Percentiles rank a stretch among this genome's conserved stretches.
These are phyloP conservation scores for Emergomyces africanus DNA, from an alignment of 2,329 filamentous ascomycete genomes.

Conservation along the genomic window DNA sequence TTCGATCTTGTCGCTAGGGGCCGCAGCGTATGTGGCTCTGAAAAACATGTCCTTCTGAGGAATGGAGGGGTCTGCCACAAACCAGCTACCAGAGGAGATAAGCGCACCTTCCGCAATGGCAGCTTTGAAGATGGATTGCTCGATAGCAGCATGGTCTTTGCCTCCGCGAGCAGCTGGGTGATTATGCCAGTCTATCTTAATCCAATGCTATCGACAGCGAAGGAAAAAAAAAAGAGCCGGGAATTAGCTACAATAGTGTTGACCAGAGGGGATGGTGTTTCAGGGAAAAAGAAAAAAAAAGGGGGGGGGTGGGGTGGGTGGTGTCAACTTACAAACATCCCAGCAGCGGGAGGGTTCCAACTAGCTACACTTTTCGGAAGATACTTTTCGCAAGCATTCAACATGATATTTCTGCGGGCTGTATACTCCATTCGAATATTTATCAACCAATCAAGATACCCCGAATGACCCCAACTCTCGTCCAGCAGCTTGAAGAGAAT, in stretches of 20 bases:
- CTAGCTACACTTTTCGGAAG: slow-evolving; percentile 59
- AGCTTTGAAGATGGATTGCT: slow-evolving; percentile 73
- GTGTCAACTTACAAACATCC: slow-evolving; percentile 75
- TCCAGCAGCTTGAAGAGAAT: slow-evolving; percentile 82
- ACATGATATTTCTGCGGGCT: slow-evolving; percentile 58
- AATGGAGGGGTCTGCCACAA: slow-evolving; percentile 58
- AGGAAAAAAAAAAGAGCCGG: not conserved
- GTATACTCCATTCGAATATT: slow-evolving; percentile 73
- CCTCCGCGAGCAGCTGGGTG: slow-evolving; percentile 29
- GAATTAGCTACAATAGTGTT: no score
- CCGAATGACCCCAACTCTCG: slow-evolving; percentile 84
- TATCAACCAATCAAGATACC: slow-evolving; percentile 83
- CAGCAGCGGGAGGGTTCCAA: slow-evolving; percentile 67
- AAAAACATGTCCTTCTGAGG: slow-evolving; percentile 61
- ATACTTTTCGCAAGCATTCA: slow-evolving; percentile 64
- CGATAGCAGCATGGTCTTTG: slow-evolving; percentile 41
- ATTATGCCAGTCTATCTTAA: slow-evolving; percentile 34
- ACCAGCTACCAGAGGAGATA: slow-evolving; percentile 80
- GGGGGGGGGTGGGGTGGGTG: not conserved
- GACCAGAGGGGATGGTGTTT: not conserved
- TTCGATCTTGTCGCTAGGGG: slow-evolving; percentile 55
- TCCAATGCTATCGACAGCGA: slow-evolving; percentile 29
- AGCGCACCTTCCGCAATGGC: slow-evolving; percentile 67
- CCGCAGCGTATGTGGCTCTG: slow-evolving; percentile 78
- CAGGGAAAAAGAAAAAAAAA: not conserved